These are phyloP conservation scores for Plectosphaerella sp. DNA, from an alignment of 2,329 filamentous ascomycete species.

Conservation along the genomic window DNA sequence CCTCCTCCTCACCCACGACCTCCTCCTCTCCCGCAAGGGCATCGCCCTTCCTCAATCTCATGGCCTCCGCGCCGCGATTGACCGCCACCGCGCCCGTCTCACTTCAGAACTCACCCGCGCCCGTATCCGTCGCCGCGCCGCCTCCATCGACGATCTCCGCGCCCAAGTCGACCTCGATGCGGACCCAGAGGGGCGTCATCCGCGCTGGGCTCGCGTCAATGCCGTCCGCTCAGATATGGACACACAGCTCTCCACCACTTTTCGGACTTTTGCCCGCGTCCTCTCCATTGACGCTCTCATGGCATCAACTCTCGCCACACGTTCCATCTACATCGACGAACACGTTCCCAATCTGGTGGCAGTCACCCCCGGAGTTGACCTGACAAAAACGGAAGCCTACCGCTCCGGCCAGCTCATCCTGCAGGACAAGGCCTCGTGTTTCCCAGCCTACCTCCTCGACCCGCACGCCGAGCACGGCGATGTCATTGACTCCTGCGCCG, in stretches of 20 bases:
- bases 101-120: slow-evolving; percentile 78
- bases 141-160: slow-evolving; percentile 63
- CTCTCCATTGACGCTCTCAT: slow-evolving; percentile 53
- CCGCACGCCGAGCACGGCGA: slow-evolving; percentile 64
- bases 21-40: slow-evolving; percentile 75
- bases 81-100: slow-evolving; percentile 77
- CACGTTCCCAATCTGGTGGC: slow-evolving; percentile 83
- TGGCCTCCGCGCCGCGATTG: slow-evolving; percentile 69
- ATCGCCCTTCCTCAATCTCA: slow-evolving; percentile 78
- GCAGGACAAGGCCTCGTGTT: slow-evolving; percentile 96
- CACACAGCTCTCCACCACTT: slow-evolving; percentile 70
- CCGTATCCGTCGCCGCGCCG: slow-evolving; percentile 66
- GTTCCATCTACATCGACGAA: slow-evolving; percentile 66
- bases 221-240: slow-evolving; percentile 67
- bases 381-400: slow-evolving; percentile 72
- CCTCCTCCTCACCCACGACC: slow-evolving; percentile 80
- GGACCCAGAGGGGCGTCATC: slow-evolving; percentile 55
- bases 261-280: slow-evolving; percentile 58
- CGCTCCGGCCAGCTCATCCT: slow-evolving; percentile 74
- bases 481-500: slow-evolving; percentile 88
- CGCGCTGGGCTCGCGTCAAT: slow-evolving; percentile 92
- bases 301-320: slow-evolving; percentile 26
- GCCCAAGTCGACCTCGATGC: slow-evolving; percentile 50
- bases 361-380: slow-evolving; percentile 64
- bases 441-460: slow-evolving; percentile 84